Evolutionary conservation across 2,329 filamentous ascomycete species (phyloP), one percentile per base, ranked within the genome.

Genomic region (Aspergillus sojae): DNA sequence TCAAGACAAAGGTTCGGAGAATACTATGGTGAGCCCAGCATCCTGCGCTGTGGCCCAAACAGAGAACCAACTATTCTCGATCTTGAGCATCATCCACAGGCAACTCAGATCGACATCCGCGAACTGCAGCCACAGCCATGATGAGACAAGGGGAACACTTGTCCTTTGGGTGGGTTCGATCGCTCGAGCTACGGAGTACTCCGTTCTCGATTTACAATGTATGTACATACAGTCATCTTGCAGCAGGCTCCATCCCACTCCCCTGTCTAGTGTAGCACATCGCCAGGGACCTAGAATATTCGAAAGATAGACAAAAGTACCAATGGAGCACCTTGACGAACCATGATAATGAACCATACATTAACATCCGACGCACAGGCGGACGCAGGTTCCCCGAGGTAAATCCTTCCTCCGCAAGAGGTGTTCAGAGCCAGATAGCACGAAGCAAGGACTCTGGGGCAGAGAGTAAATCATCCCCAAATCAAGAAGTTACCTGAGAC

Each of bases 361-460:
- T 68, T 64, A 68, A 65, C 60, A 69, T 66, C 64, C 68, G 63
- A 67, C 54, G 67, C 67, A 62, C 63, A 66, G 55, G 63, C 60
- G 65, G 62, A 59, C 54, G 60, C 60, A 64, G 62, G 57, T 48
- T 58, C 55, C 61, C 62, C 56, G 62, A 54, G 62, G 65, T 32
- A 62, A 65, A 68, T 70, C 66, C 64, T 65, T 58, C 60, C 66
- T 67, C 68, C 55, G 63, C 67, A 67, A 60, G 52, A 62, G 64
- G 26, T 34, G 62, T 61, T 45, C 64, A 67, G 65, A 63, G 61
- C 43, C 54, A 65, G 70, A 70, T 72, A 72, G 68, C 70, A 68
- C 65, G 58, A 77, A 74, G 74, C 74, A 77, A 77, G 75, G 75
- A 75, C 63, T 61, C 54, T 59, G 36, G 60, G 14, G 12, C 36